Evolutionary conservation across 345 rosid genomes (phyloP).

Genomic region (Hevea brasiliensis): DNA sequence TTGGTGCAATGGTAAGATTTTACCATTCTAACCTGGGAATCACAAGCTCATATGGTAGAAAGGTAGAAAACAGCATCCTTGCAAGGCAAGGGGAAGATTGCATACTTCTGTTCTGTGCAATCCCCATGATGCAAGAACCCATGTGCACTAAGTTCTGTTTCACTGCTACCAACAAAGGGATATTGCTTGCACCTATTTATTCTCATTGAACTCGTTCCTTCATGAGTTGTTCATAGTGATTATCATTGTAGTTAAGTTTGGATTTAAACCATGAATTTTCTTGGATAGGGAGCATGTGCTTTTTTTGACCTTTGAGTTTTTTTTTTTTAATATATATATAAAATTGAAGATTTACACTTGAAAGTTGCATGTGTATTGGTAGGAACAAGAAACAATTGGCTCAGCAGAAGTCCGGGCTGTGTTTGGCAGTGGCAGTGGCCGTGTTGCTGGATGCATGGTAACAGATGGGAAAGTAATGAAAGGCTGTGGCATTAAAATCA

Average conservation of each 20-base stretch:
- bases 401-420: conserved; percentile 83
- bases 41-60: not conserved
- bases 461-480: conserved; percentile 80
- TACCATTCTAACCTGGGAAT: not conserved
- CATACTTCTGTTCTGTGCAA: not conserved
- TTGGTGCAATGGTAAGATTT: not conserved
- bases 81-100: not conserved
- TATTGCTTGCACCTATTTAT: not conserved
- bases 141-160: not conserved
- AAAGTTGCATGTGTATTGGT: conserved; percentile 29
- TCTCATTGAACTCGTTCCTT: not conserved
- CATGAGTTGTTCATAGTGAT: not conserved
- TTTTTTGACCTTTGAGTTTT: not conserved
- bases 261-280: not conserved
- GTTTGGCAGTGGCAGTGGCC: conserved; percentile 97
- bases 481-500: conserved; percentile 80
- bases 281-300: not conserved
- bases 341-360: conserved; percentile 20
- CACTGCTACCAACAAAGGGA: not conserved
- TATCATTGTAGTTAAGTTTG: not conserved
- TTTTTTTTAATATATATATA: no score
- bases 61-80: not conserved
- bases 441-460: conserved; percentile 98
- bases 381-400: conserved; percentile 89
- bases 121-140: not conserved